phyloP scores from a whole-genome alignment of 768 basidiomycete species.

The Tephrocybe sp. region DNA sequence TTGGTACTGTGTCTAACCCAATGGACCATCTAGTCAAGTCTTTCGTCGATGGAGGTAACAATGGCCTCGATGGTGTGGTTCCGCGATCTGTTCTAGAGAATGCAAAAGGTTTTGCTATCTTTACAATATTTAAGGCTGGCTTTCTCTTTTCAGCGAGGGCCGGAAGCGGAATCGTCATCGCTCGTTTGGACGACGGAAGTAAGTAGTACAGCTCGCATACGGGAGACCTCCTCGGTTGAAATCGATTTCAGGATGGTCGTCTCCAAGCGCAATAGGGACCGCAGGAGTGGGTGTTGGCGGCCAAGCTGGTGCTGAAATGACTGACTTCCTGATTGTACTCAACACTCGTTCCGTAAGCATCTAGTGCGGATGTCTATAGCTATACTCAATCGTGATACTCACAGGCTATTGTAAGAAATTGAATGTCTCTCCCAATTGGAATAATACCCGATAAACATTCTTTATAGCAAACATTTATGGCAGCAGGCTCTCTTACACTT shows the following conservation, averaged over 20 bases:
- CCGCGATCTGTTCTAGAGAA: slow-evolving; percentile 48
- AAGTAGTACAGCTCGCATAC: slow-evolving; percentile 30
- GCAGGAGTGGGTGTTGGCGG: slow-evolving; percentile 88
- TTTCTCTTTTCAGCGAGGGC: slow-evolving; percentile 75
- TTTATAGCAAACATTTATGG: slow-evolving; percentile 81
- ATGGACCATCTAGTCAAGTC: slow-evolving; percentile 57
- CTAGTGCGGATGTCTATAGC: slow-evolving; percentile 2
- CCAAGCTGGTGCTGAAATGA: slow-evolving; percentile 82
- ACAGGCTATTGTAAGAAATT: slow-evolving; percentile 61
- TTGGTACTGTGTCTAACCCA: not conserved
- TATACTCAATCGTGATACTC: slow-evolving; percentile 6
- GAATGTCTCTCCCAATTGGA: slow-evolving; percentile 1
- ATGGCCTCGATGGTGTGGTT: slow-evolving; percentile 77
- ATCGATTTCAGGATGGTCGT: slow-evolving; percentile 70
- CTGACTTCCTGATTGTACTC: slow-evolving; percentile 86
- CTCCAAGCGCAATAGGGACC: slow-evolving; percentile 92
- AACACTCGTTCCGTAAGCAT: slow-evolving; percentile 72
- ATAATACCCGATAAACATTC: not conserved
- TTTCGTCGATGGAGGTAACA: slow-evolving; percentile 78
- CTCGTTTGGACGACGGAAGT: slow-evolving; percentile 79
- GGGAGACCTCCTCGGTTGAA: not conserved
- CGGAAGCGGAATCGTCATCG: slow-evolving; percentile 87
- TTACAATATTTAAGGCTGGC: slow-evolving; percentile 81
- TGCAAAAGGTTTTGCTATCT: slow-evolving; percentile 82
- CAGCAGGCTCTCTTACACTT: slow-evolving; percentile 84